Conservation (phyloP, 1,284 basidiomycete species). For the Trametes hirsuta region DNA sequence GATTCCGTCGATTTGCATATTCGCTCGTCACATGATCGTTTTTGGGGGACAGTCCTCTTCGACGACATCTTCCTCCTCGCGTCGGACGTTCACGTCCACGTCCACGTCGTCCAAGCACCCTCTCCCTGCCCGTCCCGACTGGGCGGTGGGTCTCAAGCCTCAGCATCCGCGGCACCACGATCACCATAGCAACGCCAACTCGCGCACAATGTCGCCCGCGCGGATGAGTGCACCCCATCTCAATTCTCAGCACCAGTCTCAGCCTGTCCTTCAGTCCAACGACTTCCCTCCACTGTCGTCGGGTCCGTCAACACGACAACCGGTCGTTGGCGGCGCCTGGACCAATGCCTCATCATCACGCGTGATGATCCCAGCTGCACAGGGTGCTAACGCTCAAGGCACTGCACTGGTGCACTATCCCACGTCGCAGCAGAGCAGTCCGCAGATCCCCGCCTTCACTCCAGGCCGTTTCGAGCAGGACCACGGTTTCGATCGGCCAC, state of each 20-base stretch:
- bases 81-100: constrained; percentile 71
- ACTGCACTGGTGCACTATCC: constrained; percentile 45
- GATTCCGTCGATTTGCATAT: constrained; percentile 16
- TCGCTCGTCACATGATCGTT: constrained; percentile 7
- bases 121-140: constrained; percentile 78
- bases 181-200: constrained; percentile 41
- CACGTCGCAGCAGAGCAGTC: constrained; percentile 23
- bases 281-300: constrained; percentile 74
- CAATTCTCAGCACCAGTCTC: constrained; percentile 39
- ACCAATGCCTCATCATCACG: constrained; percentile 58
- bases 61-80: constrained; percentile 76
- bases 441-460: constrained; percentile 20
- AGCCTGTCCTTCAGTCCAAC: constrained; percentile 54
- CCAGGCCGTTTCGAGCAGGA: constrained; percentile 47
- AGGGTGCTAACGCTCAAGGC: constrained; percentile 28
- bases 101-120: constrained; percentile 73
- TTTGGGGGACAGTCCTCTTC: constrained; percentile 58
- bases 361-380: constrained; percentile 48
- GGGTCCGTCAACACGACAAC: constrained; percentile 50
- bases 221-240: constrained; percentile 36
- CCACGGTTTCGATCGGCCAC: constrained; percentile 51
- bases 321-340: constrained; percentile 66
- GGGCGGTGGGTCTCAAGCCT: constrained; percentile 81
- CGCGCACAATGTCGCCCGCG: constrained; percentile 46
- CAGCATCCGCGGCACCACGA: constrained; percentile 50